A percentile compares a stretch with the other conserved stretches of the same genome.
Conservation (phyloP, 108 stramenopile genomes). For the Parietichytrium sp. region DNA sequence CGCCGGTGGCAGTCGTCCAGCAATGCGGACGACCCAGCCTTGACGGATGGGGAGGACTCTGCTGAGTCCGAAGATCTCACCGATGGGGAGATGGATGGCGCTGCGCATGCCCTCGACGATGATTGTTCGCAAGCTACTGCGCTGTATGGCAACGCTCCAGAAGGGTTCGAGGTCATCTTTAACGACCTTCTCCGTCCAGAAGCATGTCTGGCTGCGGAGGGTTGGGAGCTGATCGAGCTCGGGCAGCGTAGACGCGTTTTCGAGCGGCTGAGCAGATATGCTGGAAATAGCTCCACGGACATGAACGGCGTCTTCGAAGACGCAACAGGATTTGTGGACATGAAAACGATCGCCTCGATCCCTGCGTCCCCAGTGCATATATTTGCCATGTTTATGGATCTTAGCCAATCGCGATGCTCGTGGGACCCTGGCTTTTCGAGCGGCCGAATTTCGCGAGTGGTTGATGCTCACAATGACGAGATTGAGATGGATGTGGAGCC, state of each 20-base stretch:
- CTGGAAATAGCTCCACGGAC: conserved; percentile 26
- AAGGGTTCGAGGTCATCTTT: not conserved
- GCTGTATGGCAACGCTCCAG: conserved; percentile 7
- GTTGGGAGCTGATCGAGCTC: not conserved
- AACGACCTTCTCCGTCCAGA: not conserved
- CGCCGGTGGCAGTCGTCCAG: not conserved
- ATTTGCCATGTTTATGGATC: conserved; percentile 28
- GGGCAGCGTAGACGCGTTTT: not conserved
- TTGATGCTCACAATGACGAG: conserved; percentile 17
- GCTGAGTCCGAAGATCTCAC: not conserved
- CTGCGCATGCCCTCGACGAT: not conserved
- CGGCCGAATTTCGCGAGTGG: not conserved
- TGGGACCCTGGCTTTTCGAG: not conserved
- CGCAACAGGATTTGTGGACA: not conserved
- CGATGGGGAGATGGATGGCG: not conserved
- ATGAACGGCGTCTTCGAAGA: conserved; percentile 12
- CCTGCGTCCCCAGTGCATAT: conserved; percentile 12
- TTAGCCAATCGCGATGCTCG: not conserved
- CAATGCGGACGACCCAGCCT: not conserved
- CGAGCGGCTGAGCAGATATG: not conserved
- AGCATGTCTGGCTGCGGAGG: not conserved
- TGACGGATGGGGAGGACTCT: not conserved
- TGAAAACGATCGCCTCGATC: not conserved
- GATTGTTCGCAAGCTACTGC: not conserved
- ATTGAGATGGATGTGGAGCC: not conserved